Conservation (phyloP, 805 yeast species). For the Torulaspora maleeae region DNA sequence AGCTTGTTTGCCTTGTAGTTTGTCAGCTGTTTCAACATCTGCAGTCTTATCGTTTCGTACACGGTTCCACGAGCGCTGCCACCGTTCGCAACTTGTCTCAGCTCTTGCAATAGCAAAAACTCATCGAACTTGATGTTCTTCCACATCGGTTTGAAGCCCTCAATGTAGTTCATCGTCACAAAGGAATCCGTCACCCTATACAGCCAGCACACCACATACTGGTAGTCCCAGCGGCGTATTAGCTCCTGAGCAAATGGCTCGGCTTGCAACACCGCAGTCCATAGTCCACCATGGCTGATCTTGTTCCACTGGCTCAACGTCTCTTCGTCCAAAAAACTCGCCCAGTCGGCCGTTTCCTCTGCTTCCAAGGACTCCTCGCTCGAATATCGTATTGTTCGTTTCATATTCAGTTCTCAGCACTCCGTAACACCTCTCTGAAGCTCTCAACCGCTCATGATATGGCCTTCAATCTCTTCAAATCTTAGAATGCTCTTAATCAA, state of each 20-base stretch:
- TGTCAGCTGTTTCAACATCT: slow-evolving; percentile 23
- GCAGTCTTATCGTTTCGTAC: slow-evolving; percentile 19
- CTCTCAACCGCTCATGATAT: too few species aligned
- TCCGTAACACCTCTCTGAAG: neutral
- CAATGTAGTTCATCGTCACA: slow-evolving; percentile 15
- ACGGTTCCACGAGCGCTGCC: slow-evolving; percentile 11
- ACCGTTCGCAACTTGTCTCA: slow-evolving; percentile 5
- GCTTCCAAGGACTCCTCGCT: neutral
- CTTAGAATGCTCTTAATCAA: neutral
- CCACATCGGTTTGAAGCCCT: slow-evolving; percentile 29
- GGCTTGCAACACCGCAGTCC: slow-evolving; percentile 5
- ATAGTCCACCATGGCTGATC: slow-evolving; percentile 10
- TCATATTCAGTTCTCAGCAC: neutral
- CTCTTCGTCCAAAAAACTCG: slow-evolving; percentile 24
- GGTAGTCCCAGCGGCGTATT: slow-evolving; percentile 29
- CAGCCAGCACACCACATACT: slow-evolving; percentile 34
- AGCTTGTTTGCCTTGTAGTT: slow-evolving; percentile 24
- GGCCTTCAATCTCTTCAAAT: neutral
- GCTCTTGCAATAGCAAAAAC: slow-evolving; percentile 24
- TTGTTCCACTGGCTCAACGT: slow-evolving; percentile 22
- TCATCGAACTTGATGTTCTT: slow-evolving; percentile 32
- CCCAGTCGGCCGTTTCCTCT: slow-evolving; percentile 21
- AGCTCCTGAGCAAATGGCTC: slow-evolving; percentile 12
- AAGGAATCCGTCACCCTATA: slow-evolving; percentile 33
- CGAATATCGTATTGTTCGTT: neutral